Base-by-base conservation (phyloP, 805 yeast species). In the Lachancea sp. region DNA sequence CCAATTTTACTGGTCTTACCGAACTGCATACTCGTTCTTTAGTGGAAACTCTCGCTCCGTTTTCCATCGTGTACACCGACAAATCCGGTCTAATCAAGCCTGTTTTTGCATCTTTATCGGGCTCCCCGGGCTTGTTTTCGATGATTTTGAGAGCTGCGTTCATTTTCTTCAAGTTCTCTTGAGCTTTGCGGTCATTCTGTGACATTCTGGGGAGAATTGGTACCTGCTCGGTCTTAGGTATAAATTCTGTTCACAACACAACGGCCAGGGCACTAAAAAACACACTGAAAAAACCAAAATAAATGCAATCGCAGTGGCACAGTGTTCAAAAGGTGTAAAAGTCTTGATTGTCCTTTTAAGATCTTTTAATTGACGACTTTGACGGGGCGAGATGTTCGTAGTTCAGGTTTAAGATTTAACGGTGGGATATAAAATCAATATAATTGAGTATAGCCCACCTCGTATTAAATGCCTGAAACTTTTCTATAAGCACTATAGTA, bases 1-100 rank as follows among this genome's bases (percentile, higher is more conserved):
- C 64, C 8, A 78, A 65, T 1, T 85, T 84, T 0, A 95, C 89
- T 1, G 89, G 80, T 0, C 74, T 69, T 3, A 89, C 90, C 2
- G 68, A 45, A 16, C 54, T 60, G 13, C 76, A 73, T 13, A 73
- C 75, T 41, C 86, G 62, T 9, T 72, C 76, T 22, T 61, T 67
- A 6, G 86, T 80, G 7, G 75, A 68, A 10, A 72, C 67, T 20
- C 54, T 50, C 22, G 65, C 64, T 7, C 82, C 83, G 41, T 75
- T 78, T 38, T 79, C 85, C 47, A 74, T 61, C 4, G 66, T 65
- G 45, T 74, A 72, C 3, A 65, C 50, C 2, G 72, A 59, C 37
- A 62, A 55, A 53, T 74, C 79, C 17, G 46, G 17, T 19, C 25
- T 20, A 12, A 11, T 20, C n/a, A 11, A 17, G 19, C 38, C 26